Base-by-base conservation (phyloP, 1,284 basidiomycete genomes). In the Cryptococcus sp. region DNA sequence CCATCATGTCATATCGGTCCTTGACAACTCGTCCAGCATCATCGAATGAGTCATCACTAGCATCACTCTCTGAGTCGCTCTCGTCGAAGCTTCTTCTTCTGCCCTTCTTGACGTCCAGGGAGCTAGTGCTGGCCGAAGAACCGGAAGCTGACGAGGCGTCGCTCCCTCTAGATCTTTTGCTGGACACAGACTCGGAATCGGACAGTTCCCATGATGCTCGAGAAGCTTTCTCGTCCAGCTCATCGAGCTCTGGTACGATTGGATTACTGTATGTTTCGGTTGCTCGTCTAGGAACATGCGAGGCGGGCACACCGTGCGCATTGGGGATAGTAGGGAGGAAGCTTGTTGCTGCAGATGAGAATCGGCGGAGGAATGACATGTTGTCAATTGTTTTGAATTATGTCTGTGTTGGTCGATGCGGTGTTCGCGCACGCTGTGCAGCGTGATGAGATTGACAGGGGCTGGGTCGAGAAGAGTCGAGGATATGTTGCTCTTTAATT, bases 1-100 rank as follows among this genome's bases (percentile, higher is more conserved):
- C 68, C 75, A 77, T 77, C 62, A 77, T 64, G 52, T 75, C 73
- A 50, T 68, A 77, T 50, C 65, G 62, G 57, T 73, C 70, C 50
- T 55, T 58, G 27, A 52, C 45, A 30, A 50, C 56, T 13, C 58
- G 57, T 20, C 63, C 66, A 25, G 61, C 60, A 22, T 66, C 67
- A 13, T 56, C 54, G 22, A 65, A 61, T 6, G 62, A 65, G 19
- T 66, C 66, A 6, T 56, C 57, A 15, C 57, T 60, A 22, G 50
- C 54, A 16, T 54, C 60, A 20, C 38, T 48, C 6, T 55, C 56
- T 16, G 47, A 58, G 22, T 62, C 58, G 35, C 53, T 55, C 16
- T 58, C 52, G 13, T 55, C 55, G 13, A 40, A 50, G 22, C 59
- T 61, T n/a, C 50, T 52, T 25, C 52, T 47, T 50, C 54, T 52